Evolutionary conservation across 495 filamentous ascomycete genomes (phyloP), one percentile per base, ranked within the genome.

Genomic region (Penicillium silybi): DNA sequence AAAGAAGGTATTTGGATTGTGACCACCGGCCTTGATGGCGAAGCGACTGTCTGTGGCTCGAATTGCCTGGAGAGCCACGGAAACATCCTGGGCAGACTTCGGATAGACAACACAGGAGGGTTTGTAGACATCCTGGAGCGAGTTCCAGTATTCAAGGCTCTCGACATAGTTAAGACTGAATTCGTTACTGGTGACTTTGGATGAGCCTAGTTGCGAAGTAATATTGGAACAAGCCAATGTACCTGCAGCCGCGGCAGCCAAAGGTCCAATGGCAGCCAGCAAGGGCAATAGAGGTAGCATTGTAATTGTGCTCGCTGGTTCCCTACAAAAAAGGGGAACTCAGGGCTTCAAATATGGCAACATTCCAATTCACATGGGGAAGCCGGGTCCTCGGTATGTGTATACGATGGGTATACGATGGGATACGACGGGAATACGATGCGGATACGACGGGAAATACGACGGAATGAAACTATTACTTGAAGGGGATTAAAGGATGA

Each of bases 1-100:
- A 20, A 64, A 68, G 17, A 65, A 64, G 0, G 64, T 63, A 41
- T 76, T 75, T 2, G 73, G 65, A 37, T 71, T 70, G 48, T 79
- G 76, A 0, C 76, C 76, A 4, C 73, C 71, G 17, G 63, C 68
- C 39, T 73, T 75, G 48, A 79, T 65, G 3, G 76, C 76, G 48
- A 78, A 79, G 23, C 70, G 67, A 38, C 59, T 66, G 11, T 52
- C 53, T 8, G 63, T 54, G 8, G 50, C 52, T 35, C 53, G 61
- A 10, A 66, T 56, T 10, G 63, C 61, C 18, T 66, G 52, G 0
- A 72, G 41, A 13, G 51, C 35, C 10, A 57, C 46, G 2, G 64
- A 66, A 16, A 71, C 66, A 41, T 71, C 64, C 20, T 58, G 41
- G 0, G 66, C 59, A 0, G 49, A 53, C 6, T 35, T 16, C 2